Evolutionary conservation across 176 grass and related monocot genomes (phyloP), one percentile per base, ranked within the genome.

Genomic region (Urochloa ruziziensis): DNA sequence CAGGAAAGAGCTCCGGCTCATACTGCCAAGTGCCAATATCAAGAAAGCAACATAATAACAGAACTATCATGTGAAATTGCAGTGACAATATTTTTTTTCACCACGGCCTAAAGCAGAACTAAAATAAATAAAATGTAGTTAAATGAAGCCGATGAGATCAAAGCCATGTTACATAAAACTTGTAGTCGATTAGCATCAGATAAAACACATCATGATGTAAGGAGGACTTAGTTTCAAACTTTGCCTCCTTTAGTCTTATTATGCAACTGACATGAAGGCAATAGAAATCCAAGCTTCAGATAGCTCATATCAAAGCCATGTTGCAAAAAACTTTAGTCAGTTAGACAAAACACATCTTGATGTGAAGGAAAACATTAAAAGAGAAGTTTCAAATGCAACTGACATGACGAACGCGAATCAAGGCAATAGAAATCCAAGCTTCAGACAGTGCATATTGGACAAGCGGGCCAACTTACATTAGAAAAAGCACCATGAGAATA

Each of bases 401-500:
- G 1, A 11, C n/a, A 57, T 25, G 23, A 25, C 15, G 15, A 28
- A 72, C 15, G 4, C 29, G 18, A 49, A 35, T 4, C 33, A 57
- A 25, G 2, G 23, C 13, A 76, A 4, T 67, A 12, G n/a, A 59
- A 6, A 51, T 23, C 16, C 43, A 18, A 33, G 27, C 7, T 27
- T 68, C 1, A 67, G 34, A 67, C 10, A 40, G 5, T 78, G 57
- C 36, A 44, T 25, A 61, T 39, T 29, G n/a, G 35, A 3, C 27
- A 46, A 61, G 30, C 8, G 9, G 10, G 16, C 66, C 64, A 87
- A 82, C 92, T 85, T 97, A 92, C 90, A 67, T 84, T 93, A 12
- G 90, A 89, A 76, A 97, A 97, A 74, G 90, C 85, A 57, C 88
- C 85, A 73, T 94, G 92, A 37, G 92, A 84, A 77, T 83, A 90